phyloP scores from a whole-genome alignment of 768 basidiomycete genomes.

The Crassisporium funariophilum region DNA sequence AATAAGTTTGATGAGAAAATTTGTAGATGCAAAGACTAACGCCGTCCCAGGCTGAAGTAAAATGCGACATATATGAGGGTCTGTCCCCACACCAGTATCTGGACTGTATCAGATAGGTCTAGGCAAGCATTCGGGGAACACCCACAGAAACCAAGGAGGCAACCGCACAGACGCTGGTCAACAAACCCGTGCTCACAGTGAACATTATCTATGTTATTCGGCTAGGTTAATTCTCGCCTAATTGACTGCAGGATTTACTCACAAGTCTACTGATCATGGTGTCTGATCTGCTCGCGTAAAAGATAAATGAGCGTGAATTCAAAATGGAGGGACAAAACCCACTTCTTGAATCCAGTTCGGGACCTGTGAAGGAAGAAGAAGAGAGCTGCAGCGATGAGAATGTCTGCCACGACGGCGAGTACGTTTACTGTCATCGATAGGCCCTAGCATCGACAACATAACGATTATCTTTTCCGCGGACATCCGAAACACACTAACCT shows the following conservation, averaged over 20 bases:
- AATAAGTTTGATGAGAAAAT: background rate
- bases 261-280: slow-evolving; percentile 55
- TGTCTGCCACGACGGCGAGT: slow-evolving; percentile 50
- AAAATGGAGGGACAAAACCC: slow-evolving; percentile 11
- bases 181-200: slow-evolving; percentile 51
- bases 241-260: slow-evolving; percentile 12
- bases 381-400: slow-evolving; percentile 50
- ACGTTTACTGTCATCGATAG: slow-evolving; percentile 60
- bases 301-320: background rate
- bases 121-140: background rate
- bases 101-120: slow-evolving; percentile 2
- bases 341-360: slow-evolving; percentile 57
- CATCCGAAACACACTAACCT: slow-evolving; percentile 29
- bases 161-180: slow-evolving; percentile 34
- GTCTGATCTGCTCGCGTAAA: slow-evolving; percentile 40
- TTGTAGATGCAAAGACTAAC: slow-evolving; percentile 30
- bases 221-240: background rate
- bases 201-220: slow-evolving; percentile 46
- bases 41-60: slow-evolving; percentile 56
- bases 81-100: slow-evolving; percentile 50
- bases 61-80: slow-evolving; percentile 61
- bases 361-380: slow-evolving; percentile 52
- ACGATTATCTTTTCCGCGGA: background rate
- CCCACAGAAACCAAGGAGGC: slow-evolving; percentile 36
- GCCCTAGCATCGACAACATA: slow-evolving; percentile 33